phyloP scores from a whole-genome alignment of 768 basidiomycete genomes.

The Hericium alpestre region DNA sequence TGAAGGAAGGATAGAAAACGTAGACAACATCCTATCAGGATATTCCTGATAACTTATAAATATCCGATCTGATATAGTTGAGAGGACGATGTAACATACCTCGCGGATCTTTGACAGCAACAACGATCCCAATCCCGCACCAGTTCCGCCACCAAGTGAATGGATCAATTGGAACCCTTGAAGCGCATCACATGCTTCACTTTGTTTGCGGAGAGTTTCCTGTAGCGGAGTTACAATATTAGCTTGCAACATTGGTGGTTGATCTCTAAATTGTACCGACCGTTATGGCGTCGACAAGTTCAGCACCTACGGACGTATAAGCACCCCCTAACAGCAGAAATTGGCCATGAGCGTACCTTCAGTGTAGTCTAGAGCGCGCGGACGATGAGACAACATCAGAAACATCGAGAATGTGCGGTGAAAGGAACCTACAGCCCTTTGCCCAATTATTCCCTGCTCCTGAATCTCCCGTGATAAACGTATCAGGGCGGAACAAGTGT shows the following conservation, averaged over 20 bases:
- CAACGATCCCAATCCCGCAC: slow-evolving; percentile 75
- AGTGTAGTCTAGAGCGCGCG: slow-evolving; percentile 42
- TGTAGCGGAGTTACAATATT: slow-evolving; percentile 13
- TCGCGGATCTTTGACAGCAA: slow-evolving; percentile 76
- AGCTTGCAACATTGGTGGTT: not conserved
- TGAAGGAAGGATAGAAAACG: slow-evolving; percentile 44
- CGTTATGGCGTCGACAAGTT: slow-evolving; percentile 78
- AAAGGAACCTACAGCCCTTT: slow-evolving; percentile 70
- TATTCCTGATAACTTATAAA: slow-evolving; percentile 37
- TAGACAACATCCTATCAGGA: slow-evolving; percentile 37
- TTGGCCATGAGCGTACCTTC: slow-evolving; percentile 45
- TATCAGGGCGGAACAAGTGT: slow-evolving; percentile 77
- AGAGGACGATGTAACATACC: slow-evolving; percentile 26
- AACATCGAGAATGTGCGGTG: slow-evolving; percentile 6
- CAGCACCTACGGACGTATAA: slow-evolving; percentile 50
- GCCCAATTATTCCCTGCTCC: slow-evolving; percentile 93
- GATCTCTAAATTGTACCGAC: slow-evolving; percentile 22
- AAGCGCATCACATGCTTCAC: slow-evolving; percentile 73
- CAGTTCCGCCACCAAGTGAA: slow-evolving; percentile 87
- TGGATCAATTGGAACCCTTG: slow-evolving; percentile 90
- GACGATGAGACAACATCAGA: slow-evolving; percentile 10
- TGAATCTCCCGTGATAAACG: slow-evolving; percentile 53
- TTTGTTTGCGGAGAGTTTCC: slow-evolving; percentile 72
- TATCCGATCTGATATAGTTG: slow-evolving; percentile 1
- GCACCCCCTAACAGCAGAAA: not conserved